A percentile compares a stretch with the other conserved stretches of the same genome.
Evolutionary conservation across 73 alveolate genomes (phyloP).

Genomic region (Tetrahymena thermophila): DNA sequence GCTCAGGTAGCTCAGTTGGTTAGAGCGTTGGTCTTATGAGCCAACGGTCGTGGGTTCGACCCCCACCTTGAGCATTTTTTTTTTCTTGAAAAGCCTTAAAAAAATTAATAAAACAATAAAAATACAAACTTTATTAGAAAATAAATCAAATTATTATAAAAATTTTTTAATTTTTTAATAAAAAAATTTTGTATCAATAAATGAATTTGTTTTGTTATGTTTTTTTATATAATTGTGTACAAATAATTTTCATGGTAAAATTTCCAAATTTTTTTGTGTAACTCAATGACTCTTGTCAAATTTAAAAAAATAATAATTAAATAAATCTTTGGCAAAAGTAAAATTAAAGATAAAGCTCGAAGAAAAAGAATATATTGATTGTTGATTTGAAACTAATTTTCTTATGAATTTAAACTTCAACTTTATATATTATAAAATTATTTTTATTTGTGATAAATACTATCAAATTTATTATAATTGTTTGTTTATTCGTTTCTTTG

Average conservation of each 20-base stretch:
- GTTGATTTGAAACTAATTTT: not conserved
- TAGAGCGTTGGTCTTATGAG: slow-evolving; percentile 52
- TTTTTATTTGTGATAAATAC: no score
- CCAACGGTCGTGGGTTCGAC: slow-evolving; percentile 51
- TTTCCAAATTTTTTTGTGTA: not conserved
- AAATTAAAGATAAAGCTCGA: not conserved
- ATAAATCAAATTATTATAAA: no score
- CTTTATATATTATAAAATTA: no score
- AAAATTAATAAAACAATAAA: no score
- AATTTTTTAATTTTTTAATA: no score
- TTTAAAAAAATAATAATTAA: no score
- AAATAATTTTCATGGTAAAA: not conserved
- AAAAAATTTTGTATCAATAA: no score
- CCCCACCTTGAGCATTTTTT: slow-evolving; percentile 2
- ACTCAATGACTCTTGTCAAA: not conserved
- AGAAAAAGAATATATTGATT: not conserved
- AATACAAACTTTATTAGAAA: no score
- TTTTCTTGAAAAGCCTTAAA: not conserved
- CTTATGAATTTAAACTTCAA: not conserved
- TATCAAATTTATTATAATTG: not conserved
- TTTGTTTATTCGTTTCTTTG: no score
- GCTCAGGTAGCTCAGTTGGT: slow-evolving; percentile 47
- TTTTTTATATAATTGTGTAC: no score
- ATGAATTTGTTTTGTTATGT: no score
- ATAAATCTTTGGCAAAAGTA: no score